A percentile compares a stretch with the other conserved stretches of the same genome.
Evolutionary conservation across 1,284 basidiomycete genomes (phyloP).

Genomic region (Pseudozyma sp.): DNA sequence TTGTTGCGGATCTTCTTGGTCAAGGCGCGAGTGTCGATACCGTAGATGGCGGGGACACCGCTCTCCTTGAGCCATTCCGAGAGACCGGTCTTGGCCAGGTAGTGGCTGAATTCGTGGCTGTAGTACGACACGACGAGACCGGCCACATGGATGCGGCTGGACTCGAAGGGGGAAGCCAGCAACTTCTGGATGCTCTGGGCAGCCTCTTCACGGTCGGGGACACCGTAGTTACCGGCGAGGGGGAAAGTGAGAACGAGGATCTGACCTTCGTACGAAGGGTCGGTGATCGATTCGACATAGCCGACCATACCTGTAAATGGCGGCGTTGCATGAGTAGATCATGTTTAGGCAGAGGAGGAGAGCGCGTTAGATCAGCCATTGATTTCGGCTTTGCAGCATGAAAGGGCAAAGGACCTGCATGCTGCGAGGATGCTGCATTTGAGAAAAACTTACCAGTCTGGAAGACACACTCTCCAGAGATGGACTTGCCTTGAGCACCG

Average conservation of each 20-base stretch:
- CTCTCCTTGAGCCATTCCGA: slow-evolving; percentile 96
- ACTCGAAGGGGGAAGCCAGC: slow-evolving; percentile 79
- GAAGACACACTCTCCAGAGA: slow-evolving; percentile 98
- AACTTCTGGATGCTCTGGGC: slow-evolving; percentile 71
- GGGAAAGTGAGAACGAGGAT: slow-evolving; percentile 98
- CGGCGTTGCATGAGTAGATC: slow-evolving; percentile 5
- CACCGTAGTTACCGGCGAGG: slow-evolving; percentile 96
- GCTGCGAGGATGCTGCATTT: background rate
- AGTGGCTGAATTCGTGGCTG: slow-evolving; percentile 90
- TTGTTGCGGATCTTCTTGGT: slow-evolving; percentile 96
- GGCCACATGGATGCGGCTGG: slow-evolving; percentile 90
- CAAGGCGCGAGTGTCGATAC: slow-evolving; percentile 94
- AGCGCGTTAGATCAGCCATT: slow-evolving; percentile 26
- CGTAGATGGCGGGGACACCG: slow-evolving; percentile 92
- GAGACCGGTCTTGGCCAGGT: slow-evolving; percentile 88
- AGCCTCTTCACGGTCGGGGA: slow-evolving; percentile 78
- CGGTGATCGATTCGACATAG: slow-evolving; percentile 97
- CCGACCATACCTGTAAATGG: slow-evolving; percentile 79
- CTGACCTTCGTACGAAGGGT: slow-evolving; percentile 98
- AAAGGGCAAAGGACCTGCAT: background rate
- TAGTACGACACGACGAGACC: slow-evolving; percentile 94
- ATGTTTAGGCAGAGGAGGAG: slow-evolving; percentile 3
- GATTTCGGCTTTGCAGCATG: background rate
- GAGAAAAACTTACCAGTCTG: slow-evolving; percentile 84
- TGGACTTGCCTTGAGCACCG: slow-evolving; percentile 88